Conservation (phyloP, 1,284 basidiomycete genomes). For the Heterobasidion occidentale region DNA sequence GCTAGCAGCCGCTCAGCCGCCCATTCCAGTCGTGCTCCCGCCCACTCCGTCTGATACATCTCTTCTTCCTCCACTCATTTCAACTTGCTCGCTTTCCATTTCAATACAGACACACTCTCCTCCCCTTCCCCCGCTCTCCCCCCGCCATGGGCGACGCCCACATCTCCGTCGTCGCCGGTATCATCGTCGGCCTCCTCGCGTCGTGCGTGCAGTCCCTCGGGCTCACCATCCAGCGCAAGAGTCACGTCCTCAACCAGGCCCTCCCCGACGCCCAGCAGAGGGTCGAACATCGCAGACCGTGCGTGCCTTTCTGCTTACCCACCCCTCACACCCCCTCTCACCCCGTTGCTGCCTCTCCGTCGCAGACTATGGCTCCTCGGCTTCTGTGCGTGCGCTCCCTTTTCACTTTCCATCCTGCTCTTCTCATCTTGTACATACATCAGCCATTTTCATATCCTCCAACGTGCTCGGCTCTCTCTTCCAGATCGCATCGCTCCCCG, state of each 20-base stretch:
- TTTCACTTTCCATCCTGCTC: background rate
- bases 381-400: constrained; percentile 37
- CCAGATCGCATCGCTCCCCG: constrained; percentile 90
- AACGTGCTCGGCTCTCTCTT: constrained; percentile 92
- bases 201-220: constrained; percentile 90
- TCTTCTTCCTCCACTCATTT: too few species aligned
- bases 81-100: too few species aligned
- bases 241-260: constrained; percentile 81
- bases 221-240: constrained; percentile 91
- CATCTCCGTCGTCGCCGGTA: constrained; percentile 42
- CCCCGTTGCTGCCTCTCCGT: background rate
- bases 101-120: background rate
- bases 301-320: constrained; percentile 23
- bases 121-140: background rate
- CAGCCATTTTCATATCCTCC: constrained; percentile 75
- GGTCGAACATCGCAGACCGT: constrained; percentile 76
- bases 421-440: background rate
- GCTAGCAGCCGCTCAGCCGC: too few species aligned
- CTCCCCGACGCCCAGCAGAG: constrained; percentile 58
- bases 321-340: background rate
- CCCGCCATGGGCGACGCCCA: constrained; percentile 5
- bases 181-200: constrained; percentile 74
- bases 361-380: constrained; percentile 77
- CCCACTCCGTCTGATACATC: too few species aligned
- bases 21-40: too few species aligned